These are phyloP conservation scores for Acer negundo DNA, from an alignment of 345 rosid genomes.

Conservation along the genomic window DNA sequence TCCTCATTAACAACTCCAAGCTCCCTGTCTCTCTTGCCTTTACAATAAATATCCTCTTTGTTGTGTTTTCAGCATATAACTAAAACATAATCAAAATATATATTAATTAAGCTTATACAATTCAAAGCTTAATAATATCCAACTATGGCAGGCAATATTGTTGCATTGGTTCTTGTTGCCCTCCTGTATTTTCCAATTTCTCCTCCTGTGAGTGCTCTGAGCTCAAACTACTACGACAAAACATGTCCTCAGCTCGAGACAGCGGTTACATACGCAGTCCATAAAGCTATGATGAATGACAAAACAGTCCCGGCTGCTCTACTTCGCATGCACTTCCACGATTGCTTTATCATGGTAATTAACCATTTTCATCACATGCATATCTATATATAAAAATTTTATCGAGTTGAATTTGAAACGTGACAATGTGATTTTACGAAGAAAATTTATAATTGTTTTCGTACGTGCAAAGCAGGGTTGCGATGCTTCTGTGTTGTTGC, in stretches of 20 bases:
- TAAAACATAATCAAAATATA: background rate
- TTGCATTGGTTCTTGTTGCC: constrained; percentile 24
- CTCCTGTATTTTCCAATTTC: constrained; percentile 24
- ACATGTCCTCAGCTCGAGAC: constrained; percentile 66
- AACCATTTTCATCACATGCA: too few relatives aligned
- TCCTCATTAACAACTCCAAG: constrained; percentile 45
- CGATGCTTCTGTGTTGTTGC: constrained; percentile 80
- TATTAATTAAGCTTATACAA: background rate
- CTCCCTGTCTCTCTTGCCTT: background rate
- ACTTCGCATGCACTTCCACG: constrained; percentile 89
- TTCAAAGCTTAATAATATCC: background rate
- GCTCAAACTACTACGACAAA: constrained; percentile 56
- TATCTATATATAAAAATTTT: too few relatives aligned
- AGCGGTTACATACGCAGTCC: constrained; percentile 50
- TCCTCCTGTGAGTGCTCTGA: constrained; percentile 49
- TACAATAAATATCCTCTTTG: constrained; percentile 19
- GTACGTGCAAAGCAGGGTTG: constrained; percentile 57
- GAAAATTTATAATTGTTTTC: background rate
- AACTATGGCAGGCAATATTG: constrained; percentile 27
- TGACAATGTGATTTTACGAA: background rate
- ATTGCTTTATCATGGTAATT: constrained; percentile 69
- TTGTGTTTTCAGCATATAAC: background rate
- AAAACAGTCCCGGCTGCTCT: constrained; percentile 79
- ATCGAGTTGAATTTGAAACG: too few relatives aligned
- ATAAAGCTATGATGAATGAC: constrained; percentile 68